A percentile compares a stretch with the other conserved stretches of the same genome.
These are phyloP conservation scores for Sordariomycetes sp. DNA, from an alignment of 2,329 filamentous ascomycete genomes.

Conservation along the genomic window DNA sequence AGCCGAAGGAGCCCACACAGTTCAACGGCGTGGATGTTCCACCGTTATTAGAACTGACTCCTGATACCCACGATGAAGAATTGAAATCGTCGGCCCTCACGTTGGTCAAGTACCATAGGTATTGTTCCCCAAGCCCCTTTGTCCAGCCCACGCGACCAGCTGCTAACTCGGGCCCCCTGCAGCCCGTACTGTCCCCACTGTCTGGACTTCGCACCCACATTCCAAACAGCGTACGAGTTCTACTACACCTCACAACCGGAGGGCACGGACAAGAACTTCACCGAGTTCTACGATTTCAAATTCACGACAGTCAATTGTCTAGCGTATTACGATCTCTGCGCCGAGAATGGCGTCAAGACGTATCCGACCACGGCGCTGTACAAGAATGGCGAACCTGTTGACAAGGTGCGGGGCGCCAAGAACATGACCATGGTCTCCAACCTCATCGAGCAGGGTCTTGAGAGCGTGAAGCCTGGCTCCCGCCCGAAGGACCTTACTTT, in stretches of 20 bases:
- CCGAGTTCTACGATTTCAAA: constrained; percentile 76
- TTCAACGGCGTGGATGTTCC: constrained; percentile 62
- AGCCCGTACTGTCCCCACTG: constrained; percentile 64
- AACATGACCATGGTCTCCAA: constrained; percentile 54
- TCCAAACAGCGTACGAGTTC: constrained; percentile 89
- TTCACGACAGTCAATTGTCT: constrained; percentile 83
- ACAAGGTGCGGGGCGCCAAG: constrained; percentile 56
- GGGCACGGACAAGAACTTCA: constrained; percentile 53
- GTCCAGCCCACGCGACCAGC: not conserved
- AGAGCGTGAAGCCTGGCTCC: constrained; percentile 70
- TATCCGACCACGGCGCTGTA: constrained; percentile 75
- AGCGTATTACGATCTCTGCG: constrained; percentile 70
- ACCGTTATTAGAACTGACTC: constrained; percentile 49
- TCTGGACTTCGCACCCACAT: constrained; percentile 67
- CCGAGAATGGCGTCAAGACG: constrained; percentile 50
- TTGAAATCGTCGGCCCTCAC: constrained; percentile 41
- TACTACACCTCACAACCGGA: constrained; percentile 76
- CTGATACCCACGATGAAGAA: constrained; percentile 45
- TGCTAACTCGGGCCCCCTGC: constrained; percentile 12
- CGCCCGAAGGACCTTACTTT: constrained; percentile 58
- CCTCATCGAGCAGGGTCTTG: constrained; percentile 66
- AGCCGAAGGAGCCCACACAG: constrained; percentile 28
- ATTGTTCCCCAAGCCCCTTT: constrained; percentile 7
- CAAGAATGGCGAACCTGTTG: constrained; percentile 62
- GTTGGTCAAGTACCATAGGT: constrained; percentile 60